Evolutionary conservation across 2,329 filamentous ascomycete genomes (phyloP).

Genomic region (Epichloe festucae): DNA sequence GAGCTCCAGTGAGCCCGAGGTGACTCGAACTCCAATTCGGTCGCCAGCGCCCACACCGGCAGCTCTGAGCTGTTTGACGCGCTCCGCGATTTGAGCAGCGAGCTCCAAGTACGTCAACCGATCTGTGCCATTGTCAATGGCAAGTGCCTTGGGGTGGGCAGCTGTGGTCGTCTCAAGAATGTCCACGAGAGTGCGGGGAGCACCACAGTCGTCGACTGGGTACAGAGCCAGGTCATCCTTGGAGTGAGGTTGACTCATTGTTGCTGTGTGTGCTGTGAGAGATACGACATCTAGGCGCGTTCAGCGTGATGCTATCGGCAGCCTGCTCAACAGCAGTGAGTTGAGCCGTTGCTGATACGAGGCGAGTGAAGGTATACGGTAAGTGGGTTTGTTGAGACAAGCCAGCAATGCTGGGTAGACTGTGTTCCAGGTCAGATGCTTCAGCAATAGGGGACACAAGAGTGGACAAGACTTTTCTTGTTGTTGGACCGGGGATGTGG

Average conservation of each 20-base stretch:
- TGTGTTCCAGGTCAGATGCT: neutral
- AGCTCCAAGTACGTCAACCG: conserved; percentile 8
- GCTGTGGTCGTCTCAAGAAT: conserved; percentile 7
- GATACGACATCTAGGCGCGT: conserved; percentile 1
- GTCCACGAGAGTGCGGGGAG: conserved; percentile 10
- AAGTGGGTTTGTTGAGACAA: neutral
- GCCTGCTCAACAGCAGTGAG: neutral
- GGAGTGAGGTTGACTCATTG: conserved; percentile 2
- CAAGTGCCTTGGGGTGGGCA: conserved; percentile 4
- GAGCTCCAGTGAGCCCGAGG: conserved; percentile 10
- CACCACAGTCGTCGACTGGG: conserved; percentile 1
- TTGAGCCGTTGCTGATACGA: neutral
- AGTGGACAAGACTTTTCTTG: neutral
- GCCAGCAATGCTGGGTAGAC: neutral
- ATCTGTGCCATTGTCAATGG: conserved; percentile 9
- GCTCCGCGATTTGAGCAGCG: neutral
- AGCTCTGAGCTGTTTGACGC: conserved; percentile 4
- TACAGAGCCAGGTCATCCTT: conserved; percentile 6
- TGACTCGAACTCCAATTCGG: conserved; percentile 9
- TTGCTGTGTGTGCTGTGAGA: neutral
- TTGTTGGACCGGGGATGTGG: neutral
- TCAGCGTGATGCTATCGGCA: neutral
- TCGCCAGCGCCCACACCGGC: conserved; percentile 9
- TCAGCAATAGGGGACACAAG: neutral
- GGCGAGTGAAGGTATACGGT: neutral